Evolutionary conservation across 2,329 filamentous ascomycete genomes (phyloP), one percentile per base, ranked within the genome.

Genomic region (Aspergillus unguis): DNA sequence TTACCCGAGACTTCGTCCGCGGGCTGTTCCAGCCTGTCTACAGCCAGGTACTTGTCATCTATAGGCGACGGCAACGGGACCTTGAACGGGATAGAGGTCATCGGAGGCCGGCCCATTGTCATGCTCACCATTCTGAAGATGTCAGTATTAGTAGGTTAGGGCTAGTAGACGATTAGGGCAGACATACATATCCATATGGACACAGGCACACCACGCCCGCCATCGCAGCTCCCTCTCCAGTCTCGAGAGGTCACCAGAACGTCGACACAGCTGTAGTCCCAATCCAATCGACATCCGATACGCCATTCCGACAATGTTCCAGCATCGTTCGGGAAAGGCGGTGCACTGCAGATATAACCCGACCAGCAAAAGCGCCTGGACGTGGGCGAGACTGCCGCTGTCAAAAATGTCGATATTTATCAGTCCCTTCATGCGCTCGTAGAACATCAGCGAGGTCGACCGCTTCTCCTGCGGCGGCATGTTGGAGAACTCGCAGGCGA

Each of bases 381-480:
- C 47, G 35, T 53, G 41, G 17, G 46, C 46, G 17, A 56, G 35
- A 17, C 54, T 54, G 5, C 54, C 54, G 44, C 50, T 50, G 37
- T 56, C 54, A 10, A 54, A 43, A 4, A 56, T 45, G 38, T 56
- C 50, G 23, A 54, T 41, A 29, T 51, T 50, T 5, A 53, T 33
- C 9, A 48, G 33, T 26, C 51, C 40, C 11, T 51, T 53, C 44
- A 51, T 53, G 4, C 54, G 50, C 31, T 54, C 50, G 37, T 44
- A 48, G 23, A 56, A 56, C 32, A 51, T 48, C 27, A 35, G 23
- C 1, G 53, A 55, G 2, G 31, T 25, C 9, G 17, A 17, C n/a
- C 44, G 6, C 36, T 52, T 52, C 5, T 52, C 10, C 10, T 25
- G 6, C 25, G 31, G 27, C 11, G 29, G 27, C 26, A 48, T 46